These are phyloP conservation scores for Trichoderma virens DNA, from an alignment of 495 filamentous ascomycete genomes.

Conservation along the genomic window DNA sequence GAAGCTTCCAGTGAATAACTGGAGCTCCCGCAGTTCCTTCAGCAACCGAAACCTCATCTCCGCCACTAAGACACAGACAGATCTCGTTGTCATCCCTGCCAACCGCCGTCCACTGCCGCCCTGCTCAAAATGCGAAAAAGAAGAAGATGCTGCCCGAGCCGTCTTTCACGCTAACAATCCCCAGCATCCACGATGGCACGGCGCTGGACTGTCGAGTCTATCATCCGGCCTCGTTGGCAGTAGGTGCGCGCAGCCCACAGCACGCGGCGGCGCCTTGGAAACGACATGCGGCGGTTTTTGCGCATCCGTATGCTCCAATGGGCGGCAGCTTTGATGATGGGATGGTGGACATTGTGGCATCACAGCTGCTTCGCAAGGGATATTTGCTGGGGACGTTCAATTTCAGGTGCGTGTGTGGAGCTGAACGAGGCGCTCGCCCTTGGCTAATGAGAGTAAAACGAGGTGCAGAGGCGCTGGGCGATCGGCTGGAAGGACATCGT, in stretches of 20 bases:
- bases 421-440: not conserved
- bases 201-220: constrained; percentile 75
- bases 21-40: not conserved
- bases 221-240: constrained; percentile 49
- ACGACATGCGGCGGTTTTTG: constrained; percentile 65
- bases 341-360: constrained; percentile 56
- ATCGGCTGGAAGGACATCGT: constrained; percentile 71
- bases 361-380: constrained; percentile 55
- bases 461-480: constrained; percentile 64
- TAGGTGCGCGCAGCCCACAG: constrained; percentile 23
- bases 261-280: constrained; percentile 28
- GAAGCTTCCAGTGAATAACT: not conserved
- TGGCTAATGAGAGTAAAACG: constrained; percentile 9
- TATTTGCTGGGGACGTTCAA: constrained; percentile 87
- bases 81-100: not conserved
- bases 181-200: constrained; percentile 71
- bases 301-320: constrained; percentile 84
- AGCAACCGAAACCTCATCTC: not conserved
- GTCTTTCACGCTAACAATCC: constrained; percentile 65
- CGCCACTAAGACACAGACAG: not conserved
- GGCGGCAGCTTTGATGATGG: constrained; percentile 82
- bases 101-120: not conserved
- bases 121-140: constrained; percentile 5
- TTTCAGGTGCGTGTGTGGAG: constrained; percentile 56
- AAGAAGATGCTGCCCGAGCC: constrained; percentile 42